Percentiles rank a stretch among this genome's conserved stretches.
phyloP scores from a whole-genome alignment of 2,329 filamentous ascomycete species.

The Cercospora zeae-maydis region DNA sequence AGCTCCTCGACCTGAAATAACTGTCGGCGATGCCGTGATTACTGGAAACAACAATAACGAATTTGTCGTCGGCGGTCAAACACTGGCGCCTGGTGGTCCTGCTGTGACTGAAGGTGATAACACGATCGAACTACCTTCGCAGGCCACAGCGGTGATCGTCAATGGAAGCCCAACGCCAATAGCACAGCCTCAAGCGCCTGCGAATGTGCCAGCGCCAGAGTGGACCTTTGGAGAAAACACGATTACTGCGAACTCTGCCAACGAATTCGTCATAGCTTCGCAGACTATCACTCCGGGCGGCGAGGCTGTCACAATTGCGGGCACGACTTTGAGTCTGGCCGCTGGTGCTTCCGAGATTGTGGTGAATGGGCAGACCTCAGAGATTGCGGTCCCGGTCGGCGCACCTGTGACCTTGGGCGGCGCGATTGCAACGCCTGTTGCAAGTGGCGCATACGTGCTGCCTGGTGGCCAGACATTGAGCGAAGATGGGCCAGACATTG shows the following conservation, averaged over 20 bases:
- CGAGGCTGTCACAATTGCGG: conserved; percentile 1
- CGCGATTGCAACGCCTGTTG: conserved; percentile 8
- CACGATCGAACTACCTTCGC: conserved; percentile 15
- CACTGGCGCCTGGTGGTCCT: background rate
- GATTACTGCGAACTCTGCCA: conserved; percentile 17
- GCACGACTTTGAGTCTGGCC: background rate
- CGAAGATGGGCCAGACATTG: conserved; percentile 15
- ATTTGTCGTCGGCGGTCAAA: conserved; percentile 7
- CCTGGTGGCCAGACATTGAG: conserved; percentile 10
- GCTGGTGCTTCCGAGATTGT: background rate
- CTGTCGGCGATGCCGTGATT: conserved; percentile 13
- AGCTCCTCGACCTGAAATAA: conserved; percentile 1
- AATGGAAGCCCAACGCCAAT: conserved; percentile 12
- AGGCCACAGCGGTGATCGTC: conserved; percentile 30
- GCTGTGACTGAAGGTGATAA: conserved; percentile 10
- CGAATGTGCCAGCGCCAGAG: conserved; percentile 1
- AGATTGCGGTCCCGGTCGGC: conserved; percentile 2
- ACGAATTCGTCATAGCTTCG: conserved; percentile 11
- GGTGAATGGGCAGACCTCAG: conserved; percentile 3
- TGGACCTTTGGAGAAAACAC: conserved; percentile 13
- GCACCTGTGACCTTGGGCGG: conserved; percentile 4
- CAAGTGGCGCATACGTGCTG: conserved; percentile 6
- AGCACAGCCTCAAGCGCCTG: background rate
- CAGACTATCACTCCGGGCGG: conserved; percentile 15
- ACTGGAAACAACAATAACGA: conserved; percentile 11